Evolutionary conservation across 139 green algal genomes (phyloP), one percentile per base, ranked within the genome.

Genomic region (Chlorella vulgaris): DNA sequence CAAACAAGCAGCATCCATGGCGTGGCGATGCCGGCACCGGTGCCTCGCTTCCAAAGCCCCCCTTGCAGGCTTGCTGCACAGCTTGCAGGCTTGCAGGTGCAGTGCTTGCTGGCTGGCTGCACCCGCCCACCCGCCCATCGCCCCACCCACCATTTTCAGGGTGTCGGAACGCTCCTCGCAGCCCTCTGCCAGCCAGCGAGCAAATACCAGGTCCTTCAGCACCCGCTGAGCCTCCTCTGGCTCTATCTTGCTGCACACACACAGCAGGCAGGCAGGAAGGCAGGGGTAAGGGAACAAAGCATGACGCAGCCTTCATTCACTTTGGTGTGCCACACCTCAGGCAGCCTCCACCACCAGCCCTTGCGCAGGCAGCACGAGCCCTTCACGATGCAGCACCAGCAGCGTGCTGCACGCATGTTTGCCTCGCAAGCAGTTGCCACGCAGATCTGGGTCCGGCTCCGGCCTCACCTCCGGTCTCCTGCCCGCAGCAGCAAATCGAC

Each of bases 151-250:
- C 68, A 94, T 86, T 80, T 93, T 94, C 19, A 93, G 58, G 0
- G 92, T 95, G 88, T 97, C 92, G 7, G 82, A 79, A 31, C 78
- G 86, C 3, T 82, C 69, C 84, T 97, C 93, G 80, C 94, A 97
- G 0, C 50, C 79, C 22, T 84, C 62, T 2, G 69, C 36, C 33
- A 47, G 53, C 94, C 94, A 97, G 18, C 80, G 69, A 3, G 74
- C 50, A 88, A 94, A 97, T 6, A 97, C 85, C 26, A 92, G 61
- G 70, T 95, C 88, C 40, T 93, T 94, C 53, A 97, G 87, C 63
- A 81, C 63, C 4, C 81, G 69, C 75, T 95, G 86, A 4, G 89
- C 89, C 22, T 63, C 61, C 76, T 95, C 88, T 4, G 84, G 33
- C 0, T 33, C 80, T n/a, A 95, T 85, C 80, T 90, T 68, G 58